Conservation (phyloP, 352 stramenopile genomes). For the Pythium diclinum region DNA sequence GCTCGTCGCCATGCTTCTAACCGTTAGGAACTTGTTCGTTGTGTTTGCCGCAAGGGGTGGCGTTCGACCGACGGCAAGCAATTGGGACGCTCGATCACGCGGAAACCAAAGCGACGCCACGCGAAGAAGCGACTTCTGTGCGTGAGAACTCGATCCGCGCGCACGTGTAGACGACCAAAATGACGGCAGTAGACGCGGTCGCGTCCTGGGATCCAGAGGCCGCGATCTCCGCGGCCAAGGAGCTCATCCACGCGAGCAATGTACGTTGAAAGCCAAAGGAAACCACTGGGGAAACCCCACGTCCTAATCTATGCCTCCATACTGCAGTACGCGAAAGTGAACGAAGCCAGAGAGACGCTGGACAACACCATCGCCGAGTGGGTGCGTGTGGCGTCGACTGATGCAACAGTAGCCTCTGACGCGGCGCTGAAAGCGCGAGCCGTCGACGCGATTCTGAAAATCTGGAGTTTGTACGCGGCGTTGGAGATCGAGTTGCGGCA, state of each 20-base stretch:
- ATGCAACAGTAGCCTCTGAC: conserved; percentile 9
- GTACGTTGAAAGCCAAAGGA: conserved; percentile 36
- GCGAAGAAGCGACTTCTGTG: not conserved
- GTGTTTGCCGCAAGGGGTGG: not conserved
- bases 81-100: not conserved
- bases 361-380: conserved; percentile 47
- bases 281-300: not conserved
- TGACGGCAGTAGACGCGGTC: conserved; percentile 28
- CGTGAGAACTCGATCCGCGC: not conserved
- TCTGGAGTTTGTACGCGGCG: conserved; percentile 62
- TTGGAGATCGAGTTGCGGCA: conserved; percentile 77
- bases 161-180: not conserved
- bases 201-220: conserved; percentile 43
- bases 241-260: conserved; percentile 73
- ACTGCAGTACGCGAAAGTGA: conserved; percentile 66
- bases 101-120: conserved; percentile 2
- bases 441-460: conserved; percentile 33
- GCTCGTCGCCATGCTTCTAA: not conserved
- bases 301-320: not conserved
- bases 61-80: not conserved
- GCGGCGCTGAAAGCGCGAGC: conserved; percentile 14
- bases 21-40: not conserved
- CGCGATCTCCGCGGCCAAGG: conserved; percentile 60
- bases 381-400: conserved; percentile 24
- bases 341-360: conserved; percentile 48